Evolutionary conservation across 2,329 filamentous ascomycete genomes (phyloP).

Genomic region (Talaromyces sp.): DNA sequence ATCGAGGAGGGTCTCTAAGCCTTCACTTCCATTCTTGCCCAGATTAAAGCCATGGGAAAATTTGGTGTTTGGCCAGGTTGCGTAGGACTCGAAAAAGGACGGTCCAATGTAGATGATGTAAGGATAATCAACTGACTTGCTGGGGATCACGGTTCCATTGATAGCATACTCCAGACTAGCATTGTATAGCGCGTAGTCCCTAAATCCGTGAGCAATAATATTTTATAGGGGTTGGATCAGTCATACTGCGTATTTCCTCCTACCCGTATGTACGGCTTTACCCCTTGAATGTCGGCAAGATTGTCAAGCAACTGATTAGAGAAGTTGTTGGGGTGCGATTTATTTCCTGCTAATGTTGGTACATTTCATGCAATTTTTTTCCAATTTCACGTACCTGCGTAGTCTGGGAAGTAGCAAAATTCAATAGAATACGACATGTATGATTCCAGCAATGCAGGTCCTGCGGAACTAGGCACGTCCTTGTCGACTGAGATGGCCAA

Average conservation of each 20-base stretch:
- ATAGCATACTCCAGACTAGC: slow-evolving; percentile 3
- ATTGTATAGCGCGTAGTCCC: slow-evolving; percentile 10
- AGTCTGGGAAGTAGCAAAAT: slow-evolving; percentile 7
- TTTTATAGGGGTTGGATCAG: background rate
- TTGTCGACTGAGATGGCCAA: background rate
- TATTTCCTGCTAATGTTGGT: slow-evolving; percentile 4
- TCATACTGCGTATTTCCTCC: slow-evolving; percentile 12
- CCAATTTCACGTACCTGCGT: background rate
- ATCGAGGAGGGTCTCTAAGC: background rate
- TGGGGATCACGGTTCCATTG: slow-evolving; percentile 3
- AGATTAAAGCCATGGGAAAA: slow-evolving; percentile 11
- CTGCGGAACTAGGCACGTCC: background rate
- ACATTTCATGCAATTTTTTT: background rate
- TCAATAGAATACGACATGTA: slow-evolving; percentile 9
- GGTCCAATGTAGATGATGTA: slow-evolving; percentile 9
- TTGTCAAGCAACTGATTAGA: slow-evolving; percentile 10
- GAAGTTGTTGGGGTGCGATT: slow-evolving; percentile 7
- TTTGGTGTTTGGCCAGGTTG: slow-evolving; percentile 10
- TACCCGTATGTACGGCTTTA: slow-evolving; percentile 10
- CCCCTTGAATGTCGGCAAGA: slow-evolving; percentile 5
- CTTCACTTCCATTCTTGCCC: slow-evolving; percentile 1
- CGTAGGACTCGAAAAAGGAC: slow-evolving; percentile 12
- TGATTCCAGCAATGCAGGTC: slow-evolving; percentile 1
- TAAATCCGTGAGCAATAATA: background rate
- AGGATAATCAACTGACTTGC: slow-evolving; percentile 6